These are phyloP conservation scores for Cladorrhinum sp. DNA, from an alignment of 2,329 filamentous ascomycete species.

Conservation along the genomic window DNA sequence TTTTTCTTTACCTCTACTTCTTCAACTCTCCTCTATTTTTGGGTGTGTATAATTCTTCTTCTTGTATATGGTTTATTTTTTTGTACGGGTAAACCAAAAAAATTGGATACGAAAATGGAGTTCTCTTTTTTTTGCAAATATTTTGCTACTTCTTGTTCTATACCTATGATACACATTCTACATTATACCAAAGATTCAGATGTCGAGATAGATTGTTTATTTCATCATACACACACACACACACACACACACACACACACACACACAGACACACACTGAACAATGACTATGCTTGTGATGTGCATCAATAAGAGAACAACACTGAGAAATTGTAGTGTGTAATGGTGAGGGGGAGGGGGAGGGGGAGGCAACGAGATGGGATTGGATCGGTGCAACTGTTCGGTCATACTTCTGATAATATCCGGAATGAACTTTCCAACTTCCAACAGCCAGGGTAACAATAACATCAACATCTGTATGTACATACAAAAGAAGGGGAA, in stretches of 20 bases:
- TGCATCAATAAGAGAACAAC: neutral
- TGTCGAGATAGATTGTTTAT: no score
- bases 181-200: no score
- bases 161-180: no score
- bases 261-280: no score
- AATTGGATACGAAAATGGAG: no score
- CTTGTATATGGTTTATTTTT: neutral
- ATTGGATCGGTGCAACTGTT: slow-evolving; percentile 1
- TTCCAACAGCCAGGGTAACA: neutral
- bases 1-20: neutral
- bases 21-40: no score
- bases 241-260: no score
- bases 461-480: neutral
- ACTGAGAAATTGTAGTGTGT: no score
- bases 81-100: no score
- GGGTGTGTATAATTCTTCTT: neutral
- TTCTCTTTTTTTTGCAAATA: neutral
- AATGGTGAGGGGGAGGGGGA: neutral
- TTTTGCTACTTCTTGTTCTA: neutral
- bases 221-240: no score
- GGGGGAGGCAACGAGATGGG: neutral
- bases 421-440: slow-evolving; percentile 1
- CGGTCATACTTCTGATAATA: slow-evolving; percentile 2
- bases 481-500: neutral
- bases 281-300: no score